phyloP scores from a whole-genome alignment of 2,329 filamentous ascomycete genomes.

The Trichoderma endophyticum region DNA sequence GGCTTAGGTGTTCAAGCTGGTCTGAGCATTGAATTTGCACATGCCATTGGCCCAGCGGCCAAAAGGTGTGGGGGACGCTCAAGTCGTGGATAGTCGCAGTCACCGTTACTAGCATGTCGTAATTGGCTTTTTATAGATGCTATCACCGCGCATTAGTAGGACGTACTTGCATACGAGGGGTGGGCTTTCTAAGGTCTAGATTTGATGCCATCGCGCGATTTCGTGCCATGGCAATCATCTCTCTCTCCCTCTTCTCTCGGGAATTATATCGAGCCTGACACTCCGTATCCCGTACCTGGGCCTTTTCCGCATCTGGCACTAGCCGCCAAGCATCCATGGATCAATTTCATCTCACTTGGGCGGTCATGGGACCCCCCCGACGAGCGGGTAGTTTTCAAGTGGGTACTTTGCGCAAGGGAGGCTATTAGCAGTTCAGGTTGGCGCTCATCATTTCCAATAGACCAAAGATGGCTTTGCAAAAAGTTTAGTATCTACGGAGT shows the following conservation, averaged over 20 bases:
- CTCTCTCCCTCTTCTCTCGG: not conserved
- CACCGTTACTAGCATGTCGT: not conserved
- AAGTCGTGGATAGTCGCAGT: not conserved
- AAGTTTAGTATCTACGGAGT: not conserved
- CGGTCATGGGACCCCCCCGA: conserved; percentile 13
- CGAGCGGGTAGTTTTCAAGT: not conserved
- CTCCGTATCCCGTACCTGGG: conserved; percentile 8
- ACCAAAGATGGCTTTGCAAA: not conserved
- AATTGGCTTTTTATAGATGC: not conserved
- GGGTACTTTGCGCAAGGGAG: not conserved
- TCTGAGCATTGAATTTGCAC: conserved; percentile 2
- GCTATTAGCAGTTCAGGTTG: not conserved
- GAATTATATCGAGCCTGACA: conserved; percentile 6
- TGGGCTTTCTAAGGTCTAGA: not conserved
- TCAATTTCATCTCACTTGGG: not conserved
- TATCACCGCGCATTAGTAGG: not conserved
- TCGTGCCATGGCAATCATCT: not conserved
- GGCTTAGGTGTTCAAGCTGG: not conserved
- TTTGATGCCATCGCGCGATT: not conserved
- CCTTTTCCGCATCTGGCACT: not conserved
- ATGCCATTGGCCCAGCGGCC: not conserved
- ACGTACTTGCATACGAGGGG: not conserved
- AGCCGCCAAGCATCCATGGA: not conserved
- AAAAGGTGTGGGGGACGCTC: not conserved
- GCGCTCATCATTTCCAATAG: not conserved